Evolutionary conservation across 768 basidiomycete species (phyloP), one percentile per base, ranked within the genome.

Genomic region (Boletus vermiculosoides): DNA sequence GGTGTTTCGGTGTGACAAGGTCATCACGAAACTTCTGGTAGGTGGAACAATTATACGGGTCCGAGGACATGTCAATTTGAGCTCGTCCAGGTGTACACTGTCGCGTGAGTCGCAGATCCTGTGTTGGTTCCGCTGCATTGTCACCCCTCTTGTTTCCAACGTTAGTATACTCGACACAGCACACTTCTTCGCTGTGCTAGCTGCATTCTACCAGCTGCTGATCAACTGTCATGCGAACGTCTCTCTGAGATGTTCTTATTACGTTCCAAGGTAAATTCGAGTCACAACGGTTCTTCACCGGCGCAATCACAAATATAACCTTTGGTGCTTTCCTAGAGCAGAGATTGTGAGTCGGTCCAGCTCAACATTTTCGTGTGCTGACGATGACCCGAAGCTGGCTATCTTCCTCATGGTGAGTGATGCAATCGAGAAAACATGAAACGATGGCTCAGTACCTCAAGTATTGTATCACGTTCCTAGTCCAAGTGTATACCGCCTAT

Each of bases 391-490:
- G 25, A 50, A 61, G 60, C 0, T 41, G 15, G 4, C n/a, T 13
- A 5, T 46, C 30, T 11, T 30, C 3, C 40, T 56, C 10, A 16
- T 41, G 12, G 60, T 58, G 50, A 54, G 60, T 54, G 28, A 18
- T 25, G 5, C 7, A 18, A 37, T 18, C 16, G 8, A 48, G 20
- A 5, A n/a, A 22, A 23, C n/a, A 15, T 33, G 25, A 3, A 25
- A 25, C 5, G 4, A 22, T 13, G 36, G 15, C 44, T 59, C 20
- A 58, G 7, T 30, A 30, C n/a, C n/a, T 30, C 34, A 36, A 63
- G 60, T 50, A 41, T n/a, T 34, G 16, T 15, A 34, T 66, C 50
- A 50, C 64, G 0, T 66, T 60, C 48, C 22, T 56, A 13, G 61
- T 66, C 8, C 61, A 66, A 46, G 39, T 33, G 65, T 66, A 56